Evolutionary conservation across 306 rosid genomes (phyloP).

Genomic region (Cicer judaicum): DNA sequence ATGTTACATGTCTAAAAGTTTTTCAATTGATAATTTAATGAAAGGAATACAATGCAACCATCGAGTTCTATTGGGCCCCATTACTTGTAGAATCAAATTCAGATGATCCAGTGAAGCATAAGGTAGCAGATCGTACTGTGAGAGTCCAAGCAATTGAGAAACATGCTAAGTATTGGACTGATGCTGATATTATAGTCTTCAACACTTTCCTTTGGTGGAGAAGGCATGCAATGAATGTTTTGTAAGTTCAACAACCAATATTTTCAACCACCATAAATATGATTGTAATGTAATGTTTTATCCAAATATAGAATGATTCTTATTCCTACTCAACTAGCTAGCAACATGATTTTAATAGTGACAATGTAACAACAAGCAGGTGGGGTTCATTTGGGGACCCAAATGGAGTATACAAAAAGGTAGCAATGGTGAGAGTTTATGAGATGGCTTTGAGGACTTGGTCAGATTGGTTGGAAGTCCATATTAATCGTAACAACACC

Average conservation of each 20-base stretch:
- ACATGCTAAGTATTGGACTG: constrained; percentile 78
- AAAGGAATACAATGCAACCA: constrained; percentile 79
- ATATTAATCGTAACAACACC: constrained; percentile 71
- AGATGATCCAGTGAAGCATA: constrained; percentile 75
- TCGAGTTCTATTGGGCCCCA: constrained; percentile 89
- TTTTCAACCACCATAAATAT: not conserved
- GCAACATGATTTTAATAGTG: constrained; percentile 35
- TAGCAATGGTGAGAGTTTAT: constrained; percentile 70
- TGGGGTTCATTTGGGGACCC: constrained; percentile 82
- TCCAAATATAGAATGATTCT: not conserved
- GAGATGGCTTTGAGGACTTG: constrained; percentile 90
- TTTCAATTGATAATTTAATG: not conserved
- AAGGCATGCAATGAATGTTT: constrained; percentile 66
- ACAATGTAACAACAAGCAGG: constrained; percentile 49
- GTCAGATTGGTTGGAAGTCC: constrained; percentile 94
- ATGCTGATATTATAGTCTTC: constrained; percentile 70
- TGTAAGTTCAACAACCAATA: constrained; percentile 44
- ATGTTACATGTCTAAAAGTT: constrained; percentile 10
- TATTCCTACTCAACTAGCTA: not conserved
- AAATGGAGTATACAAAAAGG: constrained; percentile 59
- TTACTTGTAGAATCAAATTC: constrained; percentile 85
- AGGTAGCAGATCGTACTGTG: constrained; percentile 63
- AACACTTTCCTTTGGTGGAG: constrained; percentile 92
- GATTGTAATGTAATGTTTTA: not conserved
- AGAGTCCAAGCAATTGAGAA: constrained; percentile 76